A percentile compares a stretch with the other conserved stretches of the same genome.
These are phyloP conservation scores for Zygosaccharomyces bisporus DNA, from an alignment of 805 yeast species.

Conservation along the genomic window DNA sequence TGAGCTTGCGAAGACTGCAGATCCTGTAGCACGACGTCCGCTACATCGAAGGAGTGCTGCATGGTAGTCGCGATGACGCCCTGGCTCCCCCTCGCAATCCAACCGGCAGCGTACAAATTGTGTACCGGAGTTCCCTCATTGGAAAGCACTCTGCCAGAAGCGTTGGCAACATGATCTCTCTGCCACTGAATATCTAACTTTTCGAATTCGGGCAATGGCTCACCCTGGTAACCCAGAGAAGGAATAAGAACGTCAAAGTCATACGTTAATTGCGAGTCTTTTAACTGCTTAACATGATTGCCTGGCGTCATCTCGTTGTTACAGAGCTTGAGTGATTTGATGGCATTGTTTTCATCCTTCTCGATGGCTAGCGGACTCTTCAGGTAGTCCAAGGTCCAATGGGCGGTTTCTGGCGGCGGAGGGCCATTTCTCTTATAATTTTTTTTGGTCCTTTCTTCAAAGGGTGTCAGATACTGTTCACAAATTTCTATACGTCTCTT, in stretches of 20 bases:
- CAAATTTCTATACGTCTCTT: slow-evolving; percentile 65
- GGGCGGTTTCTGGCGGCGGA: slow-evolving; percentile 24
- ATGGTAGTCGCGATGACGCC: slow-evolving; percentile 92
- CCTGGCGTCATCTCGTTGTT: slow-evolving; percentile 22
- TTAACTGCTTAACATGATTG: slow-evolving; percentile 28
- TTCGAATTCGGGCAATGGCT: slow-evolving; percentile 55
- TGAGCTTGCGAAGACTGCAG: slow-evolving; percentile 27
- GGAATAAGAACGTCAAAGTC: slow-evolving; percentile 66
- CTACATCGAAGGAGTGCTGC: slow-evolving; percentile 76
- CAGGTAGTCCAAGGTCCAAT: slow-evolving; percentile 70
- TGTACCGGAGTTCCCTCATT: slow-evolving; percentile 23
- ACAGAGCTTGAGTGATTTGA: slow-evolving; percentile 27
- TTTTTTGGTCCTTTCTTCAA: slow-evolving; percentile 29
- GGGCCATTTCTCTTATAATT: slow-evolving; percentile 27
- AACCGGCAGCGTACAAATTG: slow-evolving; percentile 79
- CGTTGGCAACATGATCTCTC: slow-evolving; percentile 46
- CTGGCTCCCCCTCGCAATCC: slow-evolving; percentile 82
- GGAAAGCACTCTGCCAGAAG: slow-evolving; percentile 43
- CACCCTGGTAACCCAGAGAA: slow-evolving; percentile 80
- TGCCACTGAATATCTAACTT: slow-evolving; percentile 50
- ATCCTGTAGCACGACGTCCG: slow-evolving; percentile 60
- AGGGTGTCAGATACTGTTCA: slow-evolving; percentile 45
- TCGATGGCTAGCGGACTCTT: slow-evolving; percentile 57
- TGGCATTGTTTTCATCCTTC: slow-evolving; percentile 37
- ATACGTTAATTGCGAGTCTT: slow-evolving; percentile 27